Evolutionary conservation across 345 rosid genomes (phyloP), one percentile per base, ranked within the genome.

Genomic region (Salix exigua): DNA sequence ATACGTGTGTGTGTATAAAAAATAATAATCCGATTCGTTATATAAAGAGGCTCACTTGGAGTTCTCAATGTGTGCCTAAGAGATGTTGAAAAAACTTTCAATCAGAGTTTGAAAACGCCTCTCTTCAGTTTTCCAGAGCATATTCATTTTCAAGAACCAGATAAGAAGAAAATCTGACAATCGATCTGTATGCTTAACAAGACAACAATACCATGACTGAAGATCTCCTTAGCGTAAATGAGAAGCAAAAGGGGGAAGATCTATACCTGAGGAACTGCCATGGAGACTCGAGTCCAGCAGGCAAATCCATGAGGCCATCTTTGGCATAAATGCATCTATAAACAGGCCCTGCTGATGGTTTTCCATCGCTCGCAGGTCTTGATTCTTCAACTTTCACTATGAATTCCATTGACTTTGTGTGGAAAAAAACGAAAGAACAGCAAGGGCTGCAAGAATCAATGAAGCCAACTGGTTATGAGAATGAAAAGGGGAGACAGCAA

Each of bases 251-350:
- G n/a, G 31, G 11, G 31, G 26, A 55, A 17, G 33, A 25, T 13
- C 6, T 68, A 44, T 71, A 90, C 99, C 94, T 86, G 65, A 96
- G 84, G 83, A 93, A 87, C 76, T 96, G 89, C 99, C 99, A 96
- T 7, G 99, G 99, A 80, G 97, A 92, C 23, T 90, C 79, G 75
- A 90, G 66, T 5, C 87, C 84, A 0, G 77, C 72, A 42, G 97
- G 92, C 74, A 86, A 70, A 74, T 87, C 82, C 53, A 93, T 53
- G 30, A 92, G 91, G n/a, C 95, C 96, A 76, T 93, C 92, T 81
- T 88, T 84, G 33, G 98, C 92, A 74, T 91, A 91, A 62, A 80
- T 86, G 88, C 91, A 86, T 79, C 98, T 88, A 76, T 88, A 96
- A 80, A 92, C 97, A 28, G 97, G 97, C 18, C 98, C 97, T 1